Conservation (phyloP, 2,329 filamentous ascomycete species). For the Metarhizium robertsii region DNA sequence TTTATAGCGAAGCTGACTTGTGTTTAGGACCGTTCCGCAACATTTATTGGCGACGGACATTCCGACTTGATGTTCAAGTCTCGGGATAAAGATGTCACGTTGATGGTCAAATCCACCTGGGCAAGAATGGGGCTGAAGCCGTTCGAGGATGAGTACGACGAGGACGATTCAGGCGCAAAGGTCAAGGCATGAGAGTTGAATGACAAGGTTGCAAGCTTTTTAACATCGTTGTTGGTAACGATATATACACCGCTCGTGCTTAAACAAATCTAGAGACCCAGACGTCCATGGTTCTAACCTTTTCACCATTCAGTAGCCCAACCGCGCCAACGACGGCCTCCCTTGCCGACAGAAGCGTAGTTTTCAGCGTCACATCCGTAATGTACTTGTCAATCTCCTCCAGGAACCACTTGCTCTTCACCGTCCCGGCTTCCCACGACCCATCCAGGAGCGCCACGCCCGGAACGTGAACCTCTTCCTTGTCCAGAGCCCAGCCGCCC, state of each 20-base stretch:
- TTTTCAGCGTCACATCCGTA: conserved; percentile 16
- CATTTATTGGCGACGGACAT: conserved; percentile 32
- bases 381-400: conserved; percentile 21
- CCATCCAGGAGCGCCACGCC: conserved; percentile 33
- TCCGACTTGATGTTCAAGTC: conserved; percentile 31
- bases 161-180: background rate
- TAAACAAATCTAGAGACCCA: conserved; percentile 20
- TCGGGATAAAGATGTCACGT: conserved; percentile 32
- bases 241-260: background rate
- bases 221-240: no score
- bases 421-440: conserved; percentile 32
- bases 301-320: conserved; percentile 18
- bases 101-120: conserved; percentile 36
- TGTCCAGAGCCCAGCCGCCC: conserved; percentile 27
- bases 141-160: conserved; percentile 27
- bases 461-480: conserved; percentile 26
- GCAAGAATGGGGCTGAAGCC: conserved; percentile 32
- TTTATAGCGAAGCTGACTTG: background rate
- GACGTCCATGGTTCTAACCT: conserved; percentile 32
- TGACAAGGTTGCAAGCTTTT: no score
- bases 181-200: background rate
- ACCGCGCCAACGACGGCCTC: conserved; percentile 23
- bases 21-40: conserved; percentile 33
- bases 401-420: conserved; percentile 21
- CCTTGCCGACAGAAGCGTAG: conserved; percentile 18